Percentiles rank a stretch among this genome's conserved stretches.
Evolutionary conservation across 2,329 filamentous ascomycete genomes (phyloP).

Genomic region (Trichophyton equinum): DNA sequence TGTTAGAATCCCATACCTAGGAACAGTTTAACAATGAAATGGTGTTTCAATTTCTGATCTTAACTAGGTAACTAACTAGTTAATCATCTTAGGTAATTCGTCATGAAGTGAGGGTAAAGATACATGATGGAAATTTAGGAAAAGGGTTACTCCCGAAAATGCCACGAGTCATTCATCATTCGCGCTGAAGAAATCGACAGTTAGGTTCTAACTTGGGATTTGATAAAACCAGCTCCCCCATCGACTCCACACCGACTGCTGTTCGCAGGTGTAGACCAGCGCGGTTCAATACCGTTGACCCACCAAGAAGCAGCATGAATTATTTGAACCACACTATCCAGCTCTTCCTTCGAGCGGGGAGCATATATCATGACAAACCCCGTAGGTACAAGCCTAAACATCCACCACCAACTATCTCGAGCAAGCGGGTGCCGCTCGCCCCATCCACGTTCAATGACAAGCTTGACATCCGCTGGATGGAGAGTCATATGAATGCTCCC

Average conservation of each 20-base stretch:
- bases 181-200: no score
- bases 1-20: neutral
- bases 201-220: neutral
- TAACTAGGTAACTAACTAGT: neutral
- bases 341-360: slow-evolving; percentile 55
- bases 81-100: neutral
- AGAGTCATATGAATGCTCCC: slow-evolving; percentile 67
- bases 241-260: neutral
- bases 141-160: neutral
- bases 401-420: slow-evolving; percentile 50
- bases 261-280: neutral
- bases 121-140: neutral
- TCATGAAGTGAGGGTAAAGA: neutral
- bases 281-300: slow-evolving; percentile 13
- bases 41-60: neutral
- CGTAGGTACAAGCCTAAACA: slow-evolving; percentile 54
- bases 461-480: slow-evolving; percentile 62
- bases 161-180: no score
- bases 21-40: neutral
- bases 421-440: slow-evolving; percentile 51
- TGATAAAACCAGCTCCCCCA: neutral
- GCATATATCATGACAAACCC: slow-evolving; percentile 78
- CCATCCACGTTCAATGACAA: slow-evolving; percentile 65
- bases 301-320: slow-evolving; percentile 65
- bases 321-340: slow-evolving; percentile 54